These are phyloP conservation scores for Rachicladosporium sp. DNA, from an alignment of 2,329 filamentous ascomycete species.

Conservation along the genomic window DNA sequence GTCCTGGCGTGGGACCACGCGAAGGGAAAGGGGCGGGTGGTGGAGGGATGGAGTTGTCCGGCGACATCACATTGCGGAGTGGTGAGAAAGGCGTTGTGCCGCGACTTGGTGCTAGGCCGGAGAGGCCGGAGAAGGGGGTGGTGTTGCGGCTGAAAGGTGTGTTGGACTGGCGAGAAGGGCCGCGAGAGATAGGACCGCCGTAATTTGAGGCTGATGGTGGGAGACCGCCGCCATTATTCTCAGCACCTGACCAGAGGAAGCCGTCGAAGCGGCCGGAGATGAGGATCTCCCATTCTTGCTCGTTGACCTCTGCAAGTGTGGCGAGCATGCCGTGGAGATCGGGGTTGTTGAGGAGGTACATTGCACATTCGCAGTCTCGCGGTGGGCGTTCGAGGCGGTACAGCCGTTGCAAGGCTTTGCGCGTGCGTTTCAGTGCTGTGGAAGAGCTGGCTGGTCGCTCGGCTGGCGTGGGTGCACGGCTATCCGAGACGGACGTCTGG, in stretches of 20 bases:
- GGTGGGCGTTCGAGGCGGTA: slow-evolving; percentile 64
- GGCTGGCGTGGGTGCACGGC: slow-evolving; percentile 55
- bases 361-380: slow-evolving; percentile 72
- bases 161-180: slow-evolving; percentile 27
- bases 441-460: slow-evolving; percentile 30
- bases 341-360: slow-evolving; percentile 75
- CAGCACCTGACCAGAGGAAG: slow-evolving; percentile 86
- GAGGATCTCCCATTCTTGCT: slow-evolving; percentile 92
- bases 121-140: slow-evolving; percentile 48
- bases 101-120: slow-evolving; percentile 34
- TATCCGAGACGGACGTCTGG: slow-evolving; percentile 36
- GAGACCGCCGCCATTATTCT: slow-evolving; percentile 34
- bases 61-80: slow-evolving; percentile 15
- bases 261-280: slow-evolving; percentile 90
- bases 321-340: slow-evolving; percentile 74
- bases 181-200: slow-evolving; percentile 16
- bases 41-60: slow-evolving; percentile 6
- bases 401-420: slow-evolving; percentile 68
- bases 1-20: slow-evolving; percentile 19
- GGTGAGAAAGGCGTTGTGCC: slow-evolving; percentile 38
- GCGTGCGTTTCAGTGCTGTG: slow-evolving; percentile 62
- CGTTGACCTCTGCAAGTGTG: slow-evolving; percentile 75
- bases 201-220: slow-evolving; percentile 20
- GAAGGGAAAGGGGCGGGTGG: slow-evolving; percentile 19
- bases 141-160: slow-evolving; percentile 32